A percentile compares a stretch with the other conserved stretches of the same genome.
phyloP scores from a whole-genome alignment of 208 protist species.

The Angomonas deanei region DNA sequence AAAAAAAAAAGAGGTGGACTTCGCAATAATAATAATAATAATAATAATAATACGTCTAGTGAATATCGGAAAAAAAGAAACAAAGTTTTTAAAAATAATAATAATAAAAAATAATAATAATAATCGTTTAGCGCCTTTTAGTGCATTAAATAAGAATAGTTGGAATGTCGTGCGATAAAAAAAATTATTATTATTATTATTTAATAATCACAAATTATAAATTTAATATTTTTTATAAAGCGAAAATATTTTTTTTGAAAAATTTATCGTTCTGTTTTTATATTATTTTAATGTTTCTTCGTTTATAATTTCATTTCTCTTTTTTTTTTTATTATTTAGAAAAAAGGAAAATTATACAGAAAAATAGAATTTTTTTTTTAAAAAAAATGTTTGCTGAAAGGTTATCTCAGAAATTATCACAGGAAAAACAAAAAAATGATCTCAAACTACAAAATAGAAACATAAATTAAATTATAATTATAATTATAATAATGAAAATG shows the following conservation, averaged over 20 bases:
- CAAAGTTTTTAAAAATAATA: no score
- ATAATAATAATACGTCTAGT: background rate
- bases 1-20: background rate
- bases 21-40: background rate
- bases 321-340: no score
- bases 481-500: slow-evolving; percentile 1
- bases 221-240: no score
- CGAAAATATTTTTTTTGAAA: no score
- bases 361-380: background rate
- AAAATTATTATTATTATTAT: no score
- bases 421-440: no score
- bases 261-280: background rate
- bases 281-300: background rate
- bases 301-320: background rate
- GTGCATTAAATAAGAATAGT: background rate
- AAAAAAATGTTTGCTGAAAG: background rate
- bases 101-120: no score
- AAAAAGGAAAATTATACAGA: no score
- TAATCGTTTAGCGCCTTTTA: background rate
- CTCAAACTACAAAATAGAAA: no score
- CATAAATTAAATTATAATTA: slow-evolving; percentile 1
- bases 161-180: no score
- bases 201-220: no score
- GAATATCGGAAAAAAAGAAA: background rate
- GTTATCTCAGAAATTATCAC: no score